Base-by-base conservation (phyloP, 1,139 yeast genomes). In the Spencermartinsiella ligniputridi region DNA sequence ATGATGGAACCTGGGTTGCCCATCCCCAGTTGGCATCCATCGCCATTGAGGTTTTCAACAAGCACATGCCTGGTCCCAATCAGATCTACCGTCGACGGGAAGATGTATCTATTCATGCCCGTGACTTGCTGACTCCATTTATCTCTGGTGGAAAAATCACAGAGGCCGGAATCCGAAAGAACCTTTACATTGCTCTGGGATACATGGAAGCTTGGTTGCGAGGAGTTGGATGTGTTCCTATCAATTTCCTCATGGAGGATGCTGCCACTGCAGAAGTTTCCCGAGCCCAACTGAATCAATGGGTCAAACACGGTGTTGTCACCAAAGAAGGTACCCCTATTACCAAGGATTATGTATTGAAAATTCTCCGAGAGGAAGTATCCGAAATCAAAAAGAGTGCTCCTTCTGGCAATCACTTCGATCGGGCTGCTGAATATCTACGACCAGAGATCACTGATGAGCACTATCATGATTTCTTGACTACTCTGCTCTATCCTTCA, bases 201-300 rank as follows among this genome's bases (percentile, higher is more conserved):
- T 83, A 84, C 68, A 81, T 83, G 69, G 92, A 82, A 70, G 90
- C 90, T 35, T 84, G 92, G 92, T 76, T 84, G 60, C 75, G 88
- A 57, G 84, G 86, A 48, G 68, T 79, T 53, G 92, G 92, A 19
- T 81, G 89, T 70, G 89, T 84, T 49, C 90, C 94, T 57, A 83
- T 84, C 67, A 82, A 83, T 72, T 81, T 76, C 65, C 73, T 83
- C 68, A 84, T 84, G 94, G 94, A 84, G 69, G 92, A 84, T 60
- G 92, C 92, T 44, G 92, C 92, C 40, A 84, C 92, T 47, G 92
- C 92, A 44, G 94, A 84, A 66, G 92, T 84, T 34, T 83, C 90
- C 27, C 79, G 94, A 65, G 78, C 87, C 34, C 89, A 83, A 68
- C 75, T 84, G 57, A 81, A 85, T 79, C 90, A 84, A 66, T 84